These are phyloP conservation scores for Hymenochaete sp. DNA, from an alignment of 1,284 basidiomycete genomes.

Conservation along the genomic window DNA sequence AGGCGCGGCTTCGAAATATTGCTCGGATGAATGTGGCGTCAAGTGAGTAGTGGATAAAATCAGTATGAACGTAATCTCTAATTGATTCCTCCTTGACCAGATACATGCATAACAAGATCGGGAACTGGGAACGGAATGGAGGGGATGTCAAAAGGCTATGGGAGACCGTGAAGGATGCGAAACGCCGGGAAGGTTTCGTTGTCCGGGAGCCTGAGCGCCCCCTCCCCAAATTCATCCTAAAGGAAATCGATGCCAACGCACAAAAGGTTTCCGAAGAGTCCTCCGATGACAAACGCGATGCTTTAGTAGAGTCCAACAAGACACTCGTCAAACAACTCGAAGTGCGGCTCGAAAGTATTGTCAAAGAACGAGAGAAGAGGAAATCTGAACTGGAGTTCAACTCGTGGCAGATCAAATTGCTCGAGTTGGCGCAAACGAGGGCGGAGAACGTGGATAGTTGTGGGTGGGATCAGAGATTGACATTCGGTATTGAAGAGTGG, in stretches of 20 bases:
- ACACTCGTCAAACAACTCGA: slow-evolving; percentile 42
- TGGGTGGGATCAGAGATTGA: slow-evolving; percentile 80
- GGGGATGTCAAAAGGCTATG: slow-evolving; percentile 55
- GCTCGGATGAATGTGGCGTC: slow-evolving; percentile 71
- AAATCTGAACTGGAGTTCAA: slow-evolving; percentile 60
- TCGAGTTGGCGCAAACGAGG: slow-evolving; percentile 54
- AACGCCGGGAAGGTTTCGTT: slow-evolving; percentile 61
- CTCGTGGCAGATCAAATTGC: slow-evolving; percentile 54
- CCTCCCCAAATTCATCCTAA: slow-evolving; percentile 12
- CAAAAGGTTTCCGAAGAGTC: not conserved
- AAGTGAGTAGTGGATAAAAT: slow-evolving; percentile 31
- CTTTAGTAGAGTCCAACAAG: slow-evolving; percentile 13
- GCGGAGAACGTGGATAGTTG: slow-evolving; percentile 55
- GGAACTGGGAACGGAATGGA: slow-evolving; percentile 48
- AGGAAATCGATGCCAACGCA: slow-evolving; percentile 10
- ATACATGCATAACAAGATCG: slow-evolving; percentile 51
- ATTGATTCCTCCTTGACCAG: slow-evolving; percentile 1
- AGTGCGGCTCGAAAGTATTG: slow-evolving; percentile 43
- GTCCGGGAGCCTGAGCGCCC: slow-evolving; percentile 25
- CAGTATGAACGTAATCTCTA: not conserved
- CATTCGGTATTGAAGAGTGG: slow-evolving; percentile 69
- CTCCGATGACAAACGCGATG: slow-evolving; percentile 4
- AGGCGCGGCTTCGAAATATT: slow-evolving; percentile 76
- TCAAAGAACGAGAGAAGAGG: slow-evolving; percentile 49
- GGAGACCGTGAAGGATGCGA: slow-evolving; percentile 60